These are phyloP conservation scores for Trametes elegans DNA, from an alignment of 768 basidiomycete species.

Conservation along the genomic window DNA sequence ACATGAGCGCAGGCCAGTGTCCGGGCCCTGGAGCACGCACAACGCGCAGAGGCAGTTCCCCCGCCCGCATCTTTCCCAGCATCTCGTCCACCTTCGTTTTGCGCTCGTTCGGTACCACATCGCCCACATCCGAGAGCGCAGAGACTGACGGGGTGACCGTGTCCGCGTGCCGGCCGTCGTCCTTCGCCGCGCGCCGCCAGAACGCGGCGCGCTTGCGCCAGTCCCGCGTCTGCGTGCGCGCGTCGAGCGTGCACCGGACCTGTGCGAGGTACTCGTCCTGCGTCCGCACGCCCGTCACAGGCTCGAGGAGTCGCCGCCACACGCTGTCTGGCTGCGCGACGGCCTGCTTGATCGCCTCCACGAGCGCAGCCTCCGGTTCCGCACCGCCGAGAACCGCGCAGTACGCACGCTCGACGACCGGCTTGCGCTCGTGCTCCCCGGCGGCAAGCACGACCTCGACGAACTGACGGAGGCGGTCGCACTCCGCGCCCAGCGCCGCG, in stretches of 20 bases:
- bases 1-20: no score
- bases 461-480: conserved; percentile 18
- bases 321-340: conserved; percentile 16
- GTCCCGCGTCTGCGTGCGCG: conserved; percentile 18
- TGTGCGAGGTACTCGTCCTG: conserved; percentile 27
- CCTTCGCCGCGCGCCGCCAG: conserved; percentile 24
- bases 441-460: conserved; percentile 17
- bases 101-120: conserved; percentile 5
- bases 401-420: conserved; percentile 19
- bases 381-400: conserved; percentile 5
- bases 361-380: conserved; percentile 24
- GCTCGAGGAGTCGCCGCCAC: conserved; percentile 25
- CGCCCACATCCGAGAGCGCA: conserved; percentile 19
- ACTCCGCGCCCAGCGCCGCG: conserved; percentile 8
- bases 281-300: conserved; percentile 23
- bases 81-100: conserved; percentile 7
- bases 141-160: conserved; percentile 27
- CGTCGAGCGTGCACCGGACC: conserved; percentile 26
- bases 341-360: conserved; percentile 21
- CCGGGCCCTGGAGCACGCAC: no score
- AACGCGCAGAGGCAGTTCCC: conserved; percentile 3
- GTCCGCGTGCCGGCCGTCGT: conserved; percentile 14
- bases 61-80: conserved; percentile 3
- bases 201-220: conserved; percentile 24
- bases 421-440: conserved; percentile 14